Conservation (phyloP, 2,329 filamentous ascomycete genomes). For the Thelonectria discophora region DNA sequence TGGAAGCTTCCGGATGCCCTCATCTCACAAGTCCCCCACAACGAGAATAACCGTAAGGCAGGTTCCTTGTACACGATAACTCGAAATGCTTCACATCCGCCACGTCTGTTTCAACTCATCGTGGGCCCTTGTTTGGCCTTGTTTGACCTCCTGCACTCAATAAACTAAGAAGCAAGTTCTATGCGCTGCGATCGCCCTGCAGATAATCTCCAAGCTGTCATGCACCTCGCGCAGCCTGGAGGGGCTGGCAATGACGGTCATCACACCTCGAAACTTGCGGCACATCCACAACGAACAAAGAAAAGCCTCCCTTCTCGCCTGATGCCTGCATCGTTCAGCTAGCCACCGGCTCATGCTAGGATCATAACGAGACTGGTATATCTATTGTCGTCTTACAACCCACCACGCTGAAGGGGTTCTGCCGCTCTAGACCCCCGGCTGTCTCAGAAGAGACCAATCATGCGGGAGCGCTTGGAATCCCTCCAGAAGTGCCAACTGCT, state of each 20-base stretch:
- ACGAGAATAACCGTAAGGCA: too few relatives aligned
- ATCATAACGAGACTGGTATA: background rate
- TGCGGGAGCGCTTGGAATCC: background rate
- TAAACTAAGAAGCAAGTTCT: constrained; percentile 10
- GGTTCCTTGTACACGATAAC: too few relatives aligned
- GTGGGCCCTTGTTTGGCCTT: constrained; percentile 7
- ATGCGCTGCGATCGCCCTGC: background rate
- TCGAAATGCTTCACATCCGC: background rate
- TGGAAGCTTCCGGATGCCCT: too few relatives aligned
- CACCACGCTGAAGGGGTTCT: background rate
- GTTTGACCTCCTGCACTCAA: constrained; percentile 13
- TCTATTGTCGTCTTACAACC: constrained; percentile 2
- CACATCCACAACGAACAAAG: background rate
- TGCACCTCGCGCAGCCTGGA: background rate
- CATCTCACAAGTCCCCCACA: too few relatives aligned
- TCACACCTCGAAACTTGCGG: background rate
- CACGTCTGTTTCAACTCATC: background rate
- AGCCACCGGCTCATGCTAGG: background rate
- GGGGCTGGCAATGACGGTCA: background rate
- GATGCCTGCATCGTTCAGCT: constrained; percentile 9
- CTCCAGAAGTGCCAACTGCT: background rate
- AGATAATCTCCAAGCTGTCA: background rate
- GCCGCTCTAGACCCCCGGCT: background rate
- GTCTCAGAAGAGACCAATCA: constrained; percentile 1
- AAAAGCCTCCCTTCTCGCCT: constrained; percentile 1